Evolutionary conservation across 495 filamentous ascomycete species (phyloP), one percentile per base, ranked within the genome.

Genomic region (Saxophila tyrrhenica): DNA sequence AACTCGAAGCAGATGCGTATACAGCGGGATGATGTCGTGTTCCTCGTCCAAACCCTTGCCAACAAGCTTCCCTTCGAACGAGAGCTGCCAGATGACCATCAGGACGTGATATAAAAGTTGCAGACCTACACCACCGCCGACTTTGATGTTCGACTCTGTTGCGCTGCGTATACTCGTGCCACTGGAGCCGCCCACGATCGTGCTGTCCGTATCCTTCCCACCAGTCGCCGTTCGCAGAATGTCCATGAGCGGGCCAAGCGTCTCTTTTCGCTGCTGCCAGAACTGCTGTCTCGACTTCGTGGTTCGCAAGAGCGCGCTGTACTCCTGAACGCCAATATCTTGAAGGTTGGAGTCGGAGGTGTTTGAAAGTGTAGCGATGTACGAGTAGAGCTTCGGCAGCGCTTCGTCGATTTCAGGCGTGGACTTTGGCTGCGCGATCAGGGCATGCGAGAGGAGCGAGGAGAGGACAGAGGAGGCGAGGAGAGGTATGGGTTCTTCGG

Each of bases 21-120:
- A 95, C 53, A 95, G 81, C 47, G 88, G 80, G 55, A 96, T 78
- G 60, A 97, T 82, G 62, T 97, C 89, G 71, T 94, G 86, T 70
- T 94, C 88, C 47, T 87, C 78, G 69, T 95, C 83, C 39, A 96
- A 70, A 25, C 85, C 91, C 53, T 92, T 86, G 21, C 94, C 91
- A 57, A 99, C 77, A 7, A 85, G 71, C 25, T 74, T 74, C 21
- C 83, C 86, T 64, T 97, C 94, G 58, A 99, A 99, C 54, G 87
- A 92, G 48, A 97, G 73, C 72, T 97, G 89, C 94, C 94, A 99
- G 21, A 97, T 67, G 15, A 89, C 87, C 38, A 99, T 72, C 29
- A 99, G 76, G 20, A 95, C 85, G 60, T 95, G 89, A 66, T 99
- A 99, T 23, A 99, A 76, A 39, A 97, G 80, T 64, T 99, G 94